phyloP scores from a whole-genome alignment of 1,284 basidiomycete genomes.

The Coniophora puteana region DNA sequence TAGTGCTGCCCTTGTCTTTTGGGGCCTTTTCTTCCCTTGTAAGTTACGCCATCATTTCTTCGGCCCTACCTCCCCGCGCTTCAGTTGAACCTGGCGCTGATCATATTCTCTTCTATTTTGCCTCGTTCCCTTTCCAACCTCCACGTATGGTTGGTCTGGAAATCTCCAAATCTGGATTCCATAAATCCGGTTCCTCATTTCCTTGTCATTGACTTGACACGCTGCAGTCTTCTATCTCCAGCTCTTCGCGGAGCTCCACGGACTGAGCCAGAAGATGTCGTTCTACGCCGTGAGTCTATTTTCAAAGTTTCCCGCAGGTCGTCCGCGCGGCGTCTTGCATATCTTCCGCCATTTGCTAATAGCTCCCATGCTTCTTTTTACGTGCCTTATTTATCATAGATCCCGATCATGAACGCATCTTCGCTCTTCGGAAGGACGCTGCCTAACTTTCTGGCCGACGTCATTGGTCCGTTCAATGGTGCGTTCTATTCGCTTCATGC shows the following conservation, averaged over 20 bases:
- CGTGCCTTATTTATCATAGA: too few species aligned
- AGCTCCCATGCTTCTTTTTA: too few species aligned
- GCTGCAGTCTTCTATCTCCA: slow-evolving; percentile 42
- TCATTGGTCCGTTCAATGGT: slow-evolving; percentile 35
- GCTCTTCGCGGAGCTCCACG: slow-evolving; percentile 35
- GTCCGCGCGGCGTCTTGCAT: too few species aligned
- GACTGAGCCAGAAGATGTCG: slow-evolving; percentile 29
- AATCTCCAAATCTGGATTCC: too few species aligned
- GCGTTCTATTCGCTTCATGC: slow-evolving; percentile 5
- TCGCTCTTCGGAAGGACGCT: slow-evolving; percentile 38
- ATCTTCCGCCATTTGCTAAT: too few species aligned
- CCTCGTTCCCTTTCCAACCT: not conserved
- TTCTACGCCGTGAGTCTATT: slow-evolving; percentile 37
- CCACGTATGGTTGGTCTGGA: not conserved
- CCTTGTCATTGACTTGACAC: too few species aligned
- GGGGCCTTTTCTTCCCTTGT: slow-evolving; percentile 37
- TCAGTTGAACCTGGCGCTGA: too few species aligned
- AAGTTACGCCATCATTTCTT: slow-evolving; percentile 1
- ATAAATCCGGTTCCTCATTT: too few species aligned
- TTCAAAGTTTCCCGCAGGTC: too few species aligned
- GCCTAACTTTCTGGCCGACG: slow-evolving; percentile 35
- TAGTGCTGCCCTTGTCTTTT: slow-evolving; percentile 22
- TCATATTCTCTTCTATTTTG: too few species aligned
- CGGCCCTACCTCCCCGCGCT: too few species aligned
- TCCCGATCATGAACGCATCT: slow-evolving; percentile 37